Evolutionary conservation across 805 yeast genomes (phyloP), one percentile per base, ranked within the genome.

Genomic region (Wickerhamia fluorescens): DNA sequence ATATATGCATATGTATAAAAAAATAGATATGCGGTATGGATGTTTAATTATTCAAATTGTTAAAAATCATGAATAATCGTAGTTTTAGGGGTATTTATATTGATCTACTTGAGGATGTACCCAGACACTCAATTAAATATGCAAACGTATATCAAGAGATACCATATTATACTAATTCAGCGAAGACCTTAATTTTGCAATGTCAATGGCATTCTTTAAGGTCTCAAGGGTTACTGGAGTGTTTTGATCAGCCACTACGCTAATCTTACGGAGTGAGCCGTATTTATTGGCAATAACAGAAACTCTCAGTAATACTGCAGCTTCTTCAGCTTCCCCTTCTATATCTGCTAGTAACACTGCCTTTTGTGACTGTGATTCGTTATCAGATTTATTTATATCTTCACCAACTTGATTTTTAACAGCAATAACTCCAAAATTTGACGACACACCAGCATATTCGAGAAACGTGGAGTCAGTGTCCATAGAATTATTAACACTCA

Each of bases 251-350:
- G 47, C 12, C 53, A 14, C 51, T 47, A 39, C 31, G 26, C 35
- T 31, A 33, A 34, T 35, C 31, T 21, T 41, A 27, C 34, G 36
- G 29, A 35, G 34, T 11, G 30, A 17, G 9, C 30, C 40, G 16
- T 38, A 33, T 4, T 44, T 43, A 25, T 42, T 45, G 4, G 50
- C 42, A 10, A 76, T 62, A 1, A 75, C 63, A 14, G 64, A 55
- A 10, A 84, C 55, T 12, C 74, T 66, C 24, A 82, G 73, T 24
- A 54, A 55, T 3, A 78, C 65, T 18, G 76, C 65, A 8, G 61
- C 46, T 44, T 85, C 94, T 51, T 86, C 96, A 4, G 87, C 80
- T 36, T 81, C 89, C 9, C 94, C 94, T 49, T 85, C 94, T 23
- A 84, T 45, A 47, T 86, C 96, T 1, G 83, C 76, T 26, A 86